Percentiles rank a stretch among this genome's conserved stretches.
Conservation (phyloP, 208 protist genomes). For the Trypanosoma brucei region DNA sequence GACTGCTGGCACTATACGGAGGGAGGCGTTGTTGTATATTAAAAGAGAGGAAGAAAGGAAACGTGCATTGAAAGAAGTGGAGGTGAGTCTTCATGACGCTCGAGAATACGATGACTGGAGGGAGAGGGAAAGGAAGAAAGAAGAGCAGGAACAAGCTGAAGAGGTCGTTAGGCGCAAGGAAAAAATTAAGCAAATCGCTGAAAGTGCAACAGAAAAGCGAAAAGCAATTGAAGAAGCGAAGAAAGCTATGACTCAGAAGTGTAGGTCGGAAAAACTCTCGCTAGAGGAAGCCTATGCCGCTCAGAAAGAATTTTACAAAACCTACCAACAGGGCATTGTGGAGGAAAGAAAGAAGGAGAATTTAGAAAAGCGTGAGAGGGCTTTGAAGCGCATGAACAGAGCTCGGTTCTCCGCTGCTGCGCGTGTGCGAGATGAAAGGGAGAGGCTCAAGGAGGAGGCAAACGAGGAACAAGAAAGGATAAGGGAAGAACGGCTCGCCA, state of each 20-base stretch:
- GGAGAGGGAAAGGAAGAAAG: conserved; percentile 28
- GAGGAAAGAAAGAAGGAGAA: conserved; percentile 30
- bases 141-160: conserved; percentile 21
- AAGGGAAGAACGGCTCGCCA: conserved; percentile 27
- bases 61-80: conserved; percentile 36
- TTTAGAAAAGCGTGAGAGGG: conserved; percentile 24
- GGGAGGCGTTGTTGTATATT: conserved; percentile 53
- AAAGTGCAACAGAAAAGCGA: conserved; percentile 10
- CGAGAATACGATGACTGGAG: conserved; percentile 59
- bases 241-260: not conserved
- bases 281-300: conserved; percentile 15
- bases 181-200: conserved; percentile 2
- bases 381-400: conserved; percentile 17
- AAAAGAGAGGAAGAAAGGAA: conserved; percentile 32
- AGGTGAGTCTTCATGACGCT: conserved; percentile 37
- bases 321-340: conserved; percentile 15
- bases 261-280: conserved; percentile 9
- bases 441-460: conserved; percentile 29
- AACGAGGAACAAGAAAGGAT: conserved; percentile 34
- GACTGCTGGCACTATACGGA: conserved; percentile 49
- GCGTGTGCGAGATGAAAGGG: conserved; percentile 37
- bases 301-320: conserved; percentile 23
- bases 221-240: conserved; percentile 17
- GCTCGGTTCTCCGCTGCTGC: conserved; percentile 28
- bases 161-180: conserved; percentile 26